Evolutionary conservation across 208 protist species (phyloP).

Genomic region (Wallacemonas collosoma): DNA sequence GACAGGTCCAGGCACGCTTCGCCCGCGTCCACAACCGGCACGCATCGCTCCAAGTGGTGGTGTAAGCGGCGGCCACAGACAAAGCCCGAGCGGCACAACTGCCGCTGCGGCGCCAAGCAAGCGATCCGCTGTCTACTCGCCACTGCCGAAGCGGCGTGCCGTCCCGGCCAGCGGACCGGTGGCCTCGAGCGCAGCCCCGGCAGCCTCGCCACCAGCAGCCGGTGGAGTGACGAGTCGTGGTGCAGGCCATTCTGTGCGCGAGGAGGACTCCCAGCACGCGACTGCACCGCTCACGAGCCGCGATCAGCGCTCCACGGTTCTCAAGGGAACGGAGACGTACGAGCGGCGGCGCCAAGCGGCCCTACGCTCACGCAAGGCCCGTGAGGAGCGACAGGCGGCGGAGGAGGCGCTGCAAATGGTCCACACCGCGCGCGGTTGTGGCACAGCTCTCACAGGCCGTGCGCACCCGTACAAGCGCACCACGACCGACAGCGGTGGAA

Average conservation of each 20-base stretch:
- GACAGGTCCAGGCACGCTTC: background rate
- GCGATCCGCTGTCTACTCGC: background rate
- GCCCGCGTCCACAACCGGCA: background rate
- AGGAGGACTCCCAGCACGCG: conserved; percentile 3
- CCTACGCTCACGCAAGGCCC: conserved; percentile 31
- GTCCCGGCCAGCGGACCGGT: background rate
- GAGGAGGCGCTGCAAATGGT: conserved; percentile 26
- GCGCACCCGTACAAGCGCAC: background rate
- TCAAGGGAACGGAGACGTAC: conserved; percentile 24
- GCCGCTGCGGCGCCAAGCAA: background rate
- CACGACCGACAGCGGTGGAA: background rate
- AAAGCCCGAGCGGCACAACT: background rate
- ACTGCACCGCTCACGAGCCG: background rate
- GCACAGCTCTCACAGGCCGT: conserved; percentile 5
- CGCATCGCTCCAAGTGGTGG: background rate
- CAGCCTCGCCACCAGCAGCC: background rate
- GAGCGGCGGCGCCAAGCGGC: conserved; percentile 45
- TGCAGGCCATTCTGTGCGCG: background rate
- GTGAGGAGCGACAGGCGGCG: conserved; percentile 31
- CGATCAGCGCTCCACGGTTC: conserved; percentile 26
- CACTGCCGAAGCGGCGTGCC: conserved; percentile 10
- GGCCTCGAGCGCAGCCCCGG: background rate
- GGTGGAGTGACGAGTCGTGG: conserved; percentile 1
- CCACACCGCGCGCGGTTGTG: conserved; percentile 3
- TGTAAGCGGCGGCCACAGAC: background rate